Percentiles rank a stretch among this genome's conserved stretches.
These are phyloP conservation scores for Tylopilus rubrobrunneus DNA, from an alignment of 768 basidiomycete genomes.

Conservation along the genomic window DNA sequence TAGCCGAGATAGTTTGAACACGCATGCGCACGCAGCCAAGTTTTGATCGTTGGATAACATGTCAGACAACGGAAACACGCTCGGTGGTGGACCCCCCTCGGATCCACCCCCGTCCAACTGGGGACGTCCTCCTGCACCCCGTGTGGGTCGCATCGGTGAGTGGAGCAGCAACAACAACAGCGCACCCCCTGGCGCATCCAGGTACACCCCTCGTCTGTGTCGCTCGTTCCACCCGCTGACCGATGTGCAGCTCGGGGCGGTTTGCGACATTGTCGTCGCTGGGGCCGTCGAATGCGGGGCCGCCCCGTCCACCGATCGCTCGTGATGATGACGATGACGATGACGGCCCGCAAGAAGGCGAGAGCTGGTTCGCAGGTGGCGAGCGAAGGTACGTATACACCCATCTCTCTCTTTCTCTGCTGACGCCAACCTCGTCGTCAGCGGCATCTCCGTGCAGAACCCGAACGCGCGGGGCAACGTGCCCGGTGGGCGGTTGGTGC, in stretches of 20 bases:
- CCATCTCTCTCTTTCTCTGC: neutral
- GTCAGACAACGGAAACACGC: conserved; percentile 44
- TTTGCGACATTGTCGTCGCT: conserved; percentile 38
- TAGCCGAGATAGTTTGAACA: too few relatives aligned
- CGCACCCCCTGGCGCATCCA: conserved; percentile 20
- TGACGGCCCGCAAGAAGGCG: conserved; percentile 43
- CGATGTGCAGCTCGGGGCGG: conserved; percentile 23
- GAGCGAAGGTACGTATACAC: conserved; percentile 66
- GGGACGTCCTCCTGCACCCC: conserved; percentile 38
- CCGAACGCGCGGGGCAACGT: conserved; percentile 50
- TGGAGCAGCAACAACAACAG: conserved; percentile 30
- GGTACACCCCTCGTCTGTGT: conserved; percentile 1
- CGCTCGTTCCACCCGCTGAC: neutral
- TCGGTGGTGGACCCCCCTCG: conserved; percentile 41
- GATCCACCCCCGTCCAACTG: conserved; percentile 50
- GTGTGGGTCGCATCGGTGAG: conserved; percentile 53
- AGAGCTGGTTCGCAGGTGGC: conserved; percentile 91
- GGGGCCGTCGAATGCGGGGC: conserved; percentile 12
- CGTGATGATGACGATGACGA: conserved; percentile 37
- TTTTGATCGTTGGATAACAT: conserved; percentile 19
- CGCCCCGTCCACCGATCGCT: conserved; percentile 13
- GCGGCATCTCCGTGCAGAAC: conserved; percentile 86
- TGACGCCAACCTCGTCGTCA: conserved; percentile 29
- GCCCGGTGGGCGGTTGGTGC: conserved; percentile 59
- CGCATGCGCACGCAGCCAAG: too few relatives aligned